A percentile compares a stretch with the other conserved stretches of the same genome.
Conservation (phyloP, 2,329 filamentous ascomycete genomes). For the Fusarium buxicola region DNA sequence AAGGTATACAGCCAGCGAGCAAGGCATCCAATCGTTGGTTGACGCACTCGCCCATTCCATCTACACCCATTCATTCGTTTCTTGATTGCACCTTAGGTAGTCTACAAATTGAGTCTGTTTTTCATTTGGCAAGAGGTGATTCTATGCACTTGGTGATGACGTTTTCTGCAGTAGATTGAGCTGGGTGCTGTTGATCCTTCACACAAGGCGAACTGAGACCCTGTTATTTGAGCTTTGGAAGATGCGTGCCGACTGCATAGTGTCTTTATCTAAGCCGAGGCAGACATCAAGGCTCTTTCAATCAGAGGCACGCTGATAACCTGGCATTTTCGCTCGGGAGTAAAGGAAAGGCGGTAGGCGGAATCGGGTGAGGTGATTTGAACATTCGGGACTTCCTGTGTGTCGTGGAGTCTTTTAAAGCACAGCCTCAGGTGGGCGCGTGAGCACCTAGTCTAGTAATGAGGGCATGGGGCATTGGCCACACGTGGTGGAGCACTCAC, state of each 20-base stretch:
- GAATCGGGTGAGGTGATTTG: constrained; percentile 1
- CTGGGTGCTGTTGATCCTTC: neutral
- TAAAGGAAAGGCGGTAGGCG: neutral
- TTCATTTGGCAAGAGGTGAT: constrained; percentile 24
- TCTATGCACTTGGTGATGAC: no score
- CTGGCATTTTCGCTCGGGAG: neutral
- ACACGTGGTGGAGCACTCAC: constrained; percentile 27
- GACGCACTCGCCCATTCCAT: constrained; percentile 16
- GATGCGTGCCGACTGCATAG: neutral
- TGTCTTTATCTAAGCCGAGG: neutral
- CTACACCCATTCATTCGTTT: constrained; percentile 30
- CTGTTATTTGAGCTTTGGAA: neutral
- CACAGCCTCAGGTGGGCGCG: constrained; percentile 25
- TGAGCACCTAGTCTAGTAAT: constrained; percentile 26
- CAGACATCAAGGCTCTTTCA: constrained; percentile 8
- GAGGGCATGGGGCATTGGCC: constrained; percentile 24
- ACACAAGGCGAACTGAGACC: neutral
- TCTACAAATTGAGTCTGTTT: constrained; percentile 43
- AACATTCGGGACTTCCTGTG: neutral
- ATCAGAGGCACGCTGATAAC: neutral
- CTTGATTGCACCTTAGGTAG: constrained; percentile 42
- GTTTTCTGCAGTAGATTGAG: neutral
- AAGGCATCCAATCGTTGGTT: constrained; percentile 9
- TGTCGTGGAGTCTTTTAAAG: constrained; percentile 1
- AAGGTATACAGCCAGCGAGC: constrained; percentile 13